phyloP scores from a whole-genome alignment of 208 protist species.

The Leishmania lainsoni region DNA sequence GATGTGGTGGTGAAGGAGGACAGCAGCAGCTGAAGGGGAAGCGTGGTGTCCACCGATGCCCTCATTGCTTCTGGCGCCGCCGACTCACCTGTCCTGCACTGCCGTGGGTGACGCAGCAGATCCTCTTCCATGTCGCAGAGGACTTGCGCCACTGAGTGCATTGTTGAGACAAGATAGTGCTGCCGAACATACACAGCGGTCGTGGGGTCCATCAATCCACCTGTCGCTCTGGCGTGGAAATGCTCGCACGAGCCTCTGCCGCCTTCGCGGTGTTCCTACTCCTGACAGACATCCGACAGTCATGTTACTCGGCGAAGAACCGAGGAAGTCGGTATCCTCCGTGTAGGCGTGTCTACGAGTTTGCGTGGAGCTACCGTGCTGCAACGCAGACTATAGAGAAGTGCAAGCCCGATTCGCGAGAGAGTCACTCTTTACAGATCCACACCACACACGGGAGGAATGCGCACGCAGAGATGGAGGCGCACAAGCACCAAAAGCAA shows the following conservation, averaged over 20 bases:
- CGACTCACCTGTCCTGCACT: not conserved
- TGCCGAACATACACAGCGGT: conserved; percentile 20
- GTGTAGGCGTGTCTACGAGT: not conserved
- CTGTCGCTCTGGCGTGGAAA: not conserved
- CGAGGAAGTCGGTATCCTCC: not conserved
- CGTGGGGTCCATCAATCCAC: not conserved
- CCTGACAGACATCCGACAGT: not conserved
- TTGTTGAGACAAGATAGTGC: conserved; percentile 7
- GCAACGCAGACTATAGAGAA: not conserved
- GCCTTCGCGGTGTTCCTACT: not conserved
- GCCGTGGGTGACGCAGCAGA: not conserved
- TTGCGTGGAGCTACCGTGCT: not conserved
- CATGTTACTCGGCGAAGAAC: not conserved
- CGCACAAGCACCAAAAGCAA: not conserved
- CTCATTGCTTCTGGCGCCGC: not conserved
- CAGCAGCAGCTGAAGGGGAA: conserved; percentile 18
- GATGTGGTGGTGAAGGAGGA: not conserved
- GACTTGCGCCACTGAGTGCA: not conserved
- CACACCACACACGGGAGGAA: not conserved
- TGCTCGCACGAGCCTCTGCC: not conserved
- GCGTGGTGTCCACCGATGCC: not conserved
- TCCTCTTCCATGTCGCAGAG: conserved; percentile 7
- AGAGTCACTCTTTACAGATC: not conserved
- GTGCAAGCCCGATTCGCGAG: not conserved
- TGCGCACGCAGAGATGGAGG: not conserved